Evolutionary conservation across 78 protist genomes (phyloP), one percentile per base, ranked within the genome.

Genomic region (Dictyostelium purpureum): DNA sequence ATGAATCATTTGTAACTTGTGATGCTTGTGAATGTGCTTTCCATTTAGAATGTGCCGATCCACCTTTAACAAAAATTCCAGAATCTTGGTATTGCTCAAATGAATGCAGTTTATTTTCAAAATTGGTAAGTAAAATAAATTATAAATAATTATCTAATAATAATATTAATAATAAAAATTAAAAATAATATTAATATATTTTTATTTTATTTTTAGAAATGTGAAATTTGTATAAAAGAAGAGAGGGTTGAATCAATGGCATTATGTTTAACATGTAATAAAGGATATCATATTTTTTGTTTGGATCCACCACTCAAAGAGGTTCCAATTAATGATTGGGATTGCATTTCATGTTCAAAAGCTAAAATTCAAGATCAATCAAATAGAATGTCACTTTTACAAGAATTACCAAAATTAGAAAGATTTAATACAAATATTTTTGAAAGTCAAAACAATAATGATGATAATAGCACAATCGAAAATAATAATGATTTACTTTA

Each of bases 281-380:
- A 61, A 49, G 79, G 80, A 11, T 83, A 69, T 42, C 90, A 83
- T 71, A 70, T 69, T 26, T 49, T 69, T 70, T 83, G 90, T 83
- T 54, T 83, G 11, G 31, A 52, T 7, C 35, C 69, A 26, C 90
- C 79, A 24, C 56, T 83, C 9, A 19, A 12, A 18, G 90, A 83
- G 26, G 67, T 83, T 18, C 80, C 90, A 1, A 6, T 47, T 38
- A 14, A 52, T 31, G 66, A 67, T 45, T 83, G 90, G 90, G 70
- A 83, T 18, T 83, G 90, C 12, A 24, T 6, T 28, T 40, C 14
- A 35, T 83, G 90, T 70, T 18, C 24, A 28, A 7, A 7, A 18
- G 49, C 9, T 45, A 79, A 79, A 52, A 12, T 35, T n/a, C 28
- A 40, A 31, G 11, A 14, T 43, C 31, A 69, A 12, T 19, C 10